Conservation (phyloP, 768 basidiomycete species). For the Vishniacozyma victoriae region DNA sequence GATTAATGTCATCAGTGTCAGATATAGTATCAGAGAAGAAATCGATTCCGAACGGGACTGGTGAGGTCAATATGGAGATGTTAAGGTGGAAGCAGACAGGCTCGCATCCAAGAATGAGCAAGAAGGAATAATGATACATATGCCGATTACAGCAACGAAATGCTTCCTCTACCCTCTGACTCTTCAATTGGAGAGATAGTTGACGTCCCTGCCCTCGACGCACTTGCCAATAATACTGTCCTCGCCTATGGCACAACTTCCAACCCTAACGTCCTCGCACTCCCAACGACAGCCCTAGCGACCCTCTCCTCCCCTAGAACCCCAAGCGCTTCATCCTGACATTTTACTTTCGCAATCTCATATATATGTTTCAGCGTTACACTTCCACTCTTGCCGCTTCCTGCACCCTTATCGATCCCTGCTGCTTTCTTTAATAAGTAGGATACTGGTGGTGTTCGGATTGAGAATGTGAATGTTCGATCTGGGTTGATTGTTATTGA, state of each 20-base stretch:
- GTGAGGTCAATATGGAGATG: no score
- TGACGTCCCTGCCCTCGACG: no score
- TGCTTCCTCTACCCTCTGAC: no score
- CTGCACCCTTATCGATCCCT: slow-evolving; percentile 83
- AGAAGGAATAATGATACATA: no score
- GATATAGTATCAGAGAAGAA: no score
- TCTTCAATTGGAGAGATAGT: no score
- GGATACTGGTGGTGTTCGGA: slow-evolving; percentile 73
- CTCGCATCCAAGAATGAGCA: no score
- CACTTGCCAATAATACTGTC: no score
- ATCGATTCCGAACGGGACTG: no score
- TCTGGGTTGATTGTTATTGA: slow-evolving; percentile 88
- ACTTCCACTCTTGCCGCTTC: slow-evolving; percentile 51
- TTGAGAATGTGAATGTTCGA: slow-evolving; percentile 86
- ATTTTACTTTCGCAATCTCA: slow-evolving; percentile 97
- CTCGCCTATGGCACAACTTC: slow-evolving; percentile 77
- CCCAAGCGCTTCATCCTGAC: slow-evolving; percentile 79
- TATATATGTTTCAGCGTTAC: slow-evolving; percentile 94
- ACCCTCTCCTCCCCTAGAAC: slow-evolving; percentile 81
- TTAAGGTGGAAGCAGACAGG: no score
- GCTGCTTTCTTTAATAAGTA: slow-evolving; percentile 88
- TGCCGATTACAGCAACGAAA: no score
- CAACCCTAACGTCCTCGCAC: slow-evolving; percentile 80
- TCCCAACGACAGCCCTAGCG: slow-evolving; percentile 79
- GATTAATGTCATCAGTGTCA: no score